These are phyloP conservation scores for Glonium stellatum DNA, from an alignment of 495 filamentous ascomycete species.

Conservation along the genomic window DNA sequence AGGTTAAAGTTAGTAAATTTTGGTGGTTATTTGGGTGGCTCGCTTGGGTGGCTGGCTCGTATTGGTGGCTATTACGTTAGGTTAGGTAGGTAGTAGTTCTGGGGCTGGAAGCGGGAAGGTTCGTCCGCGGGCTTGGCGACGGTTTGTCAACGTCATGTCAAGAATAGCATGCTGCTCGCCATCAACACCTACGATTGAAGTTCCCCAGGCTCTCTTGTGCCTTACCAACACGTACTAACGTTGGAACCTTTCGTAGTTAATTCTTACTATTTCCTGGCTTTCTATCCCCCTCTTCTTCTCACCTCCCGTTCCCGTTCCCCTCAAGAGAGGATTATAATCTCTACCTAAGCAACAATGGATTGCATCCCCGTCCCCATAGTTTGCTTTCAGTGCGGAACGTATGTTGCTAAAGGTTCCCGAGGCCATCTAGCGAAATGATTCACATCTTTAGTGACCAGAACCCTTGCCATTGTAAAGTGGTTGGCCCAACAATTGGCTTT, in stretches of 20 bases:
- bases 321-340: neutral
- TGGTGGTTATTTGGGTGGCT: too few species aligned
- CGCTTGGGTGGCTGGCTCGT: too few species aligned
- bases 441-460: conserved; percentile 40
- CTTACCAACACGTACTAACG: neutral
- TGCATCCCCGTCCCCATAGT: conserved; percentile 24
- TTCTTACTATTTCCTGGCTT: neutral
- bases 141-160: neutral
- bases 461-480: conserved; percentile 56
- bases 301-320: too few species aligned
- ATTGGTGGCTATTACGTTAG: too few species aligned
- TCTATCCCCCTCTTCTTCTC: neutral
- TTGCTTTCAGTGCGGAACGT: conserved; percentile 30
- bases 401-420: neutral
- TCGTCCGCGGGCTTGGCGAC: too few species aligned
- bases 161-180: neutral
- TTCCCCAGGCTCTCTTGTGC: neutral
- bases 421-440: neutral
- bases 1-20: too few species aligned
- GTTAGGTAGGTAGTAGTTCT: too few species aligned
- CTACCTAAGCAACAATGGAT: conserved; percentile 17
- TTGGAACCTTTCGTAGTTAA: neutral
- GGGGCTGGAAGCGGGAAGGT: too few species aligned
- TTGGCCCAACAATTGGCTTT: conserved; percentile 55
- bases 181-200: neutral